Evolutionary conservation across 2,329 filamentous ascomycete species (phyloP).

Genomic region (Arthroderma sp.): DNA sequence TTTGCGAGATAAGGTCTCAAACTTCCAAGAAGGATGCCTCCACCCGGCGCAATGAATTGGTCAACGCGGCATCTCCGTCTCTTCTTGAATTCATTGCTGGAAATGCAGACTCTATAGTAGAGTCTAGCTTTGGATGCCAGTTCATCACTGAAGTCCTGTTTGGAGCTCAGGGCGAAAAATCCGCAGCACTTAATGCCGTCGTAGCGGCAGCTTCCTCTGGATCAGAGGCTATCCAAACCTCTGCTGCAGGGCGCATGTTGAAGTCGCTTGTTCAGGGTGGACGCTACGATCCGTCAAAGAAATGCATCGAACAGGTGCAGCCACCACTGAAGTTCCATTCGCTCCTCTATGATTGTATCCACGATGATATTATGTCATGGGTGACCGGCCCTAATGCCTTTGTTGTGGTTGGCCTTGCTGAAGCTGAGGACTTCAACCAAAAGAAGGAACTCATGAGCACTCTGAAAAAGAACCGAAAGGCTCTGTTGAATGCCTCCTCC

Average conservation of each 20-base stretch:
- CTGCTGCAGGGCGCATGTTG: conserved; percentile 66
- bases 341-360: conserved; percentile 68
- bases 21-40: conserved; percentile 90
- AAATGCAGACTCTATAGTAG: conserved; percentile 53
- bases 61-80: conserved; percentile 58
- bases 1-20: conserved; percentile 63
- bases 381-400: conserved; percentile 77
- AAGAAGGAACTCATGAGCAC: conserved; percentile 54
- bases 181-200: conserved; percentile 56
- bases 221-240: conserved; percentile 44
- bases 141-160: conserved; percentile 74
- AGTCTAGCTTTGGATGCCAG: conserved; percentile 73
- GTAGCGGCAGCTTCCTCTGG: conserved; percentile 34
- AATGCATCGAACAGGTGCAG: conserved; percentile 56
- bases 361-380: conserved; percentile 64
- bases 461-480: conserved; percentile 60
- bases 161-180: conserved; percentile 60
- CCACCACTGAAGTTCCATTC: conserved; percentile 70
- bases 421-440: conserved; percentile 57
- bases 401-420: conserved; percentile 67
- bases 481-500: conserved; percentile 37
- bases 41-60: conserved; percentile 60
- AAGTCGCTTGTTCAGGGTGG: conserved; percentile 86
- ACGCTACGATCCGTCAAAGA: conserved; percentile 62
- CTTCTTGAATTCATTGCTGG: conserved; percentile 61